Base-by-base conservation (phyloP, 2,329 filamentous ascomycete genomes). In the Piedraia hortae region DNA sequence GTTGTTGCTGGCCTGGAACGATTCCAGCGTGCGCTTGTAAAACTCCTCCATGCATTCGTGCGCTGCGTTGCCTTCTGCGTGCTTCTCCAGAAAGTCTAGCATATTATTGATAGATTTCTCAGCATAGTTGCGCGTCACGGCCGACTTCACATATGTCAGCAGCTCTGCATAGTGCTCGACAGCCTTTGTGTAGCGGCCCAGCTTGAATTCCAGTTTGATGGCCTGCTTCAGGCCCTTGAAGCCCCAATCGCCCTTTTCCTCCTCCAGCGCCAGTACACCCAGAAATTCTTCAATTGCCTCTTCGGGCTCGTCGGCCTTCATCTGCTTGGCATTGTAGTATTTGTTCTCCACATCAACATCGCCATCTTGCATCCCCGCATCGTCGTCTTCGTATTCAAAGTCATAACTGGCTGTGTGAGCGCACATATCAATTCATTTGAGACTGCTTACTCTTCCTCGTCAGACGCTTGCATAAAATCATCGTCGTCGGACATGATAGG, bases 101-200 rank as follows among this genome's bases (percentile, higher is more conserved):
- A 97, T 90, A 45, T 91, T 93, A 51, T 93, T 93, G 52, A 97
- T 90, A 7, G 82, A 93, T 46, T 93, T 93, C 47, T 97, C 85
- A 2, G 85, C 91, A 48, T 93, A 93, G 48, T 93, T 97, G 30
- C 85, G 67, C 18, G 85, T 93, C 20, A 97, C 82, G 5, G 82
- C 82, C 3, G 75, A 88, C 46, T 85, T 90, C 50, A 93, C 80
- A 39, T 93, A 97, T 20, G 80, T 93, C 32, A 97, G 64, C 14
- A 97, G 74, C 49, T 93, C 78, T 32, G 64, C 68, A 48, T 89
- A 97, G 47, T 97, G 80, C 41, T 82, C 66, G 21, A 80, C 66
- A 5, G 82, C 82, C 56, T 80, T 62, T 23, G 75, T 64, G 39
- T 89, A 93, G 44, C 65, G 62, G n/a, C 62, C 67, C n/a, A 89